phyloP scores from a whole-genome alignment of 257 asterid species.

The Lycium ferocissimum region DNA sequence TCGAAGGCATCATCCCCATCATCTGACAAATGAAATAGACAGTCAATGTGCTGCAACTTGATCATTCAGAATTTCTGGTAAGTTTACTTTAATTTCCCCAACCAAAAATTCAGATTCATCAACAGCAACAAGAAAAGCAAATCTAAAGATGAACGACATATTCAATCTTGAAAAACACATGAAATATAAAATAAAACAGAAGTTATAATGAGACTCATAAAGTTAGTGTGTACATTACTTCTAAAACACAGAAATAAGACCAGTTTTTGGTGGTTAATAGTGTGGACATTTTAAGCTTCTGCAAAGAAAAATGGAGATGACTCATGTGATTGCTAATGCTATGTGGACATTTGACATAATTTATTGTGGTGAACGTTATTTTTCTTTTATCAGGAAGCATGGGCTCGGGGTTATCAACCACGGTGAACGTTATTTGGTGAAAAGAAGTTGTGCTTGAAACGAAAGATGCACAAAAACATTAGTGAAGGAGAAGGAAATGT shows the following conservation, averaged over 20 bases:
- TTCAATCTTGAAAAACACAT: background rate
- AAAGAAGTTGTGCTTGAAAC: constrained; percentile 12
- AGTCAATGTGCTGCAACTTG: constrained; percentile 23
- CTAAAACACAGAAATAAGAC: background rate
- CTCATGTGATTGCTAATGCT: background rate
- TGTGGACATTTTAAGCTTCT: background rate
- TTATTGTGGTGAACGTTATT: background rate
- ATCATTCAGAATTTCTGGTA: background rate
- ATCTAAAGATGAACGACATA: background rate
- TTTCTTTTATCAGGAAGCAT: background rate
- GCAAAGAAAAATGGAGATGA: background rate
- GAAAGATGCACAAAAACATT: background rate
- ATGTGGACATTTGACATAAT: constrained; percentile 4
- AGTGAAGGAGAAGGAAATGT: background rate
- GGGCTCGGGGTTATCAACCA: no score
- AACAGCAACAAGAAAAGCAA: constrained; percentile 7
- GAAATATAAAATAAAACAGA: background rate
- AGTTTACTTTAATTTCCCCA: background rate
- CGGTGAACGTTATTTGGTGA: background rate
- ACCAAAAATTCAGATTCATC: background rate
- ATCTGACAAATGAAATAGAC: constrained; percentile 56
- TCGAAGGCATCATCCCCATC: constrained; percentile 73
- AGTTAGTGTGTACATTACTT: background rate
- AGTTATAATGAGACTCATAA: background rate
- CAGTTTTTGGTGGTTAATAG: background rate